Evolutionary conservation across 1,284 basidiomycete species (phyloP).

Genomic region (Tilletia setariae): DNA sequence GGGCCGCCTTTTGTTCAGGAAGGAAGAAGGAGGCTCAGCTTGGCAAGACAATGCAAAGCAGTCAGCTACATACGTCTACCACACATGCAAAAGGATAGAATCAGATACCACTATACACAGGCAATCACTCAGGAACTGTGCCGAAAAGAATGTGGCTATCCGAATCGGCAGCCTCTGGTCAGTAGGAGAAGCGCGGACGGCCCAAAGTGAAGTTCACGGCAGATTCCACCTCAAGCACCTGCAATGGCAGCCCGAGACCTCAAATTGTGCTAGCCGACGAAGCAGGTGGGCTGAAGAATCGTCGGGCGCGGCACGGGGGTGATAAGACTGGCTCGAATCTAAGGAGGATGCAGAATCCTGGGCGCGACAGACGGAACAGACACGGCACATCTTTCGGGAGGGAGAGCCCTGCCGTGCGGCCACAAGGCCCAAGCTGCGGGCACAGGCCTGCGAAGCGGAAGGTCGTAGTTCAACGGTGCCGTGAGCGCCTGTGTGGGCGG

Average conservation of each 20-base stretch:
- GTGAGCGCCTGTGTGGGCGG: not conserved
- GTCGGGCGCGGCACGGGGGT: constrained; percentile 1
- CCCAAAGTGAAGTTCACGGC: not conserved
- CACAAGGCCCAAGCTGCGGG: not conserved
- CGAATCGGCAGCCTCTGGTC: not conserved
- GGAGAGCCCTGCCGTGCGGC: not conserved
- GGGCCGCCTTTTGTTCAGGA: too few species aligned
- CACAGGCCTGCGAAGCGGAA: not conserved
- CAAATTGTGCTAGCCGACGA: not conserved
- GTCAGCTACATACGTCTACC: too few species aligned
- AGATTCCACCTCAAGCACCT: not conserved
- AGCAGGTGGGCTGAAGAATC: constrained; percentile 1
- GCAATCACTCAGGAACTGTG: too few species aligned
- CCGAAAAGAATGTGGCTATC: not conserved
- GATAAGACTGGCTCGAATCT: not conserved
- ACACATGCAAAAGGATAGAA: too few species aligned
- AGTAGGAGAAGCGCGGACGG: not conserved
- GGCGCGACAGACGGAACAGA: not conserved
- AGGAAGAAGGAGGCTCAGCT: too few species aligned
- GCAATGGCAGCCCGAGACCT: not conserved
- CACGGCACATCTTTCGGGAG: not conserved
- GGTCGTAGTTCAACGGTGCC: not conserved
- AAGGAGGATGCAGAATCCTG: not conserved
- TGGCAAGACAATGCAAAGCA: too few species aligned
- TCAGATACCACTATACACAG: too few species aligned